Base-by-base conservation (phyloP, 352 stramenopile species). In the Pythium biforme region DNA sequence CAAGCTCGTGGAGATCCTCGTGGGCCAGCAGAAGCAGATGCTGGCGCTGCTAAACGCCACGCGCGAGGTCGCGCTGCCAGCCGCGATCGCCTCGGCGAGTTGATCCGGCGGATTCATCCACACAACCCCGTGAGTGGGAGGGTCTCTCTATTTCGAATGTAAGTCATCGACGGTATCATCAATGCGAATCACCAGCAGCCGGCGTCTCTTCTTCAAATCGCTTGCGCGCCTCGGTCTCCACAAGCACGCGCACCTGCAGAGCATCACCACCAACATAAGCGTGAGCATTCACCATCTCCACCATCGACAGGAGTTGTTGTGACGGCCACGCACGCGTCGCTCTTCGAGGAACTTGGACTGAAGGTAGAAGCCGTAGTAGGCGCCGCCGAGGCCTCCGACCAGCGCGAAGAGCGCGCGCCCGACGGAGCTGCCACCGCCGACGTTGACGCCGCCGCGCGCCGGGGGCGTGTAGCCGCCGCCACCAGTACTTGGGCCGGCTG, bases 291-390 rank as follows among this genome's bases (percentile, higher is more conserved):
- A 10, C 34, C 14, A 6, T 11, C 17, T 17, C 25, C 37, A 49
- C 14, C 4, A 56, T 8, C n/a, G n/a, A 0, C 31, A 23, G 6
- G 14, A 31, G 8, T 23, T 23, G 22, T 52, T 26, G 6, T 15
- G 4, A 10, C 15, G 20, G 5, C n/a, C n/a, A 40, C 64, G 26
- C 72, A 91, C 84, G 39, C 79, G 76, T 61, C 79, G 77, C 65
- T 93, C 82, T 70, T 93, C 84, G 43, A 93, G 82, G 61, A 85
- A 90, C 64, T 92, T 93, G 68, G 72, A 88, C 72, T 93, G 84
- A 62, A 93, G 65, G 51, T 92, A 93, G 33, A 93, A 93, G 33
- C 84, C 84, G 34, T 79, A 82, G 67, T 93, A 93, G 26, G 84
- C 84, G 10, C 84, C 84, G 14, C 72, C 77, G 31, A 93, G 70